Base-by-base conservation (phyloP, 108 stramenopile genomes). In the Seminavis robusta region DNA sequence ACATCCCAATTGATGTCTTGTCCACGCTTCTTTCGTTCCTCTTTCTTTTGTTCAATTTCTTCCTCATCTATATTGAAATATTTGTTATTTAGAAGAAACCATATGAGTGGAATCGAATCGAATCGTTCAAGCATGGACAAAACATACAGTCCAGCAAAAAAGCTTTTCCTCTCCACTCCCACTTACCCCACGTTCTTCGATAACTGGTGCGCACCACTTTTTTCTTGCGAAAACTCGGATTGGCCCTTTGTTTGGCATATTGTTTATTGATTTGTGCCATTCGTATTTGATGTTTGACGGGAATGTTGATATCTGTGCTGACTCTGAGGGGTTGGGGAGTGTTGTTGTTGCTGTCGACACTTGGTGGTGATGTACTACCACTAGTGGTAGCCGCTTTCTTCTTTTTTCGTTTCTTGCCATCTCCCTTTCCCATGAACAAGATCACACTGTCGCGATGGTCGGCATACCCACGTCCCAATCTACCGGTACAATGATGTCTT, bases 1-100 rank as follows among this genome's bases (percentile, higher is more conserved):
- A 91, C 85, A 51, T 84, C 83, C 89, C 89, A 91, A 64, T 91
- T 71, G 6, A 81, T 80, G 54, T 85, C 80, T 26, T 82, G 68
- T 24, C 83, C 83, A 27, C 77, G 70, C 30, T 61, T 61, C 33
- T 52, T 44, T 44, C 76, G 64, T 31, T 85, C 81, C 30, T 63
- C 41, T 21, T 71, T 73, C 23, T 80, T 76, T 44, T 55, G 53
- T 40, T 82, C 72, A 33, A 82, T 78, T 46, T 84, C 80, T 67
- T 84, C 76, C 25, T 87, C 89, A 44, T 84, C n/a, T n/a, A n/a
- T 69, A 42, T 63, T 36, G 15, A n/a, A n/a, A n/a, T n/a, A n/a
- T n/a, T n/a, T n/a, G 16, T 15, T 16, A 41, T 44, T 9, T 39
- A 10, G 39, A 42, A 8, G 10, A 41, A 9, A 9, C 16, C 37